These are phyloP conservation scores for Suillus subluteus DNA, from an alignment of 768 basidiomycete genomes.

Conservation along the genomic window DNA sequence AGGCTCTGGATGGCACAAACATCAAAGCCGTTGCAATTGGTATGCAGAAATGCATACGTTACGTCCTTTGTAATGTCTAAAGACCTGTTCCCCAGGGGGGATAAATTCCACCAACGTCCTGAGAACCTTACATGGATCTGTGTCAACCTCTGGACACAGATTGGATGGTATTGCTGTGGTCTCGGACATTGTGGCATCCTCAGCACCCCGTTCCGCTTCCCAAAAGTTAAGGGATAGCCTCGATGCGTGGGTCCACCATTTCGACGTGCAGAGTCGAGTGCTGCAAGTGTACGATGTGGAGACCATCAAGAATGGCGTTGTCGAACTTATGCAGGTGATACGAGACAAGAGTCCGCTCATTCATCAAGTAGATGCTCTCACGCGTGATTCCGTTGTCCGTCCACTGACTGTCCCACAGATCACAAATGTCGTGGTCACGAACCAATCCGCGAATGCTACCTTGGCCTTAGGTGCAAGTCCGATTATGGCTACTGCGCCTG, in stretches of 20 bases:
- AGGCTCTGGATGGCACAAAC: constrained; percentile 63
- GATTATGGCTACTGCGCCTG: constrained; percentile 87
- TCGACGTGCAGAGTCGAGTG: not conserved
- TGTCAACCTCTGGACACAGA: constrained; percentile 55
- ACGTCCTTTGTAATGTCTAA: not conserved
- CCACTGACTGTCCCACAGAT: constrained; percentile 52
- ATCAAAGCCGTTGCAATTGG: constrained; percentile 87
- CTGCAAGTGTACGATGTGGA: constrained; percentile 30
- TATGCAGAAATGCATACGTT: constrained; percentile 35
- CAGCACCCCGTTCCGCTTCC: constrained; percentile 56
- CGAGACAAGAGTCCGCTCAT: constrained; percentile 66
- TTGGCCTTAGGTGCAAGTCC: constrained; percentile 88
- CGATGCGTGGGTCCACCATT: constrained; percentile 24
- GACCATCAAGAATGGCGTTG: constrained; percentile 47
- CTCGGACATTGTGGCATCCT: constrained; percentile 79
- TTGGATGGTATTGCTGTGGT: constrained; percentile 89
- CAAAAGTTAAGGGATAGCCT: constrained; percentile 47
- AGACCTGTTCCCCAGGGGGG: constrained; percentile 60
- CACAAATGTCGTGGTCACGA: constrained; percentile 87
- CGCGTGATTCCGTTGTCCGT: too few species aligned
- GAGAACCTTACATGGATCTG: constrained; percentile 72
- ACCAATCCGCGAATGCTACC: constrained; percentile 89
- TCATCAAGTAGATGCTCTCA: constrained; percentile 63
- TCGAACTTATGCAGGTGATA: constrained; percentile 52
- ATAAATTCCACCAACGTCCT: constrained; percentile 81